These are phyloP conservation scores for Candida insectorum DNA, from an alignment of 805 yeast genomes.

Conservation along the genomic window DNA sequence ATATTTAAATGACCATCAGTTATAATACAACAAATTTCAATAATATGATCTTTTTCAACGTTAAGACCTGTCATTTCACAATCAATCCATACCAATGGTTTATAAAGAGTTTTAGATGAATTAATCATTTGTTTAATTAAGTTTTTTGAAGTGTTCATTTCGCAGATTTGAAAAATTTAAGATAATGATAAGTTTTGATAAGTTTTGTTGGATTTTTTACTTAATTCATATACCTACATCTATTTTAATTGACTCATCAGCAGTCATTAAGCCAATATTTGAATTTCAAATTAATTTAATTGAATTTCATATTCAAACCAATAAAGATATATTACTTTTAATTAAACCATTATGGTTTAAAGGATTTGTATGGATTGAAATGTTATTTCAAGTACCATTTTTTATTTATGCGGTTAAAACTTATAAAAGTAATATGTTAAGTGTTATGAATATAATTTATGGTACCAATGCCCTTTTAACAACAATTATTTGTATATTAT, in stretches of 20 bases:
- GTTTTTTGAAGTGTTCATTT: too few species aligned
- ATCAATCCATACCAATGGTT: slow-evolving; percentile 85
- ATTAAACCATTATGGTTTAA: slow-evolving; percentile 70
- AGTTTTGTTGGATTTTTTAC: slow-evolving; percentile 49
- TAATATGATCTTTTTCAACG: slow-evolving; percentile 73
- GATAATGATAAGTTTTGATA: slow-evolving; percentile 20
- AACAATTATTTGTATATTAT: slow-evolving; percentile 67
- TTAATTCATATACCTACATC: slow-evolving; percentile 75
- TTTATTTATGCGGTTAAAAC: slow-evolving; percentile 33
- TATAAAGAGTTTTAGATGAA: too few species aligned
- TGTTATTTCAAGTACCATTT: slow-evolving; percentile 75
- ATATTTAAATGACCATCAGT: slow-evolving; percentile 80
- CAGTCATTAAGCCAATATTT: slow-evolving; percentile 60
- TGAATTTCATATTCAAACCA: slow-evolving; percentile 56
- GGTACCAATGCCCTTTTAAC: slow-evolving; percentile 84
- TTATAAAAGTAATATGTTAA: slow-evolving; percentile 8
- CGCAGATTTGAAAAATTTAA: too few species aligned
- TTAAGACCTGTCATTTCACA: slow-evolving; percentile 98
- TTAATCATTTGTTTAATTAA: too few species aligned
- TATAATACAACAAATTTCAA: slow-evolving; percentile 86
- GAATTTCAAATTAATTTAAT: slow-evolving; percentile 48
- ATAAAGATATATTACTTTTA: slow-evolving; percentile 68
- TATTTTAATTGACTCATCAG: slow-evolving; percentile 66
- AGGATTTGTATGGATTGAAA: slow-evolving; percentile 67
- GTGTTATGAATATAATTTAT: slow-evolving; percentile 36